phyloP scores from a whole-genome alignment of 495 filamentous ascomycete species.

The Ascodesmis nigricans region DNA sequence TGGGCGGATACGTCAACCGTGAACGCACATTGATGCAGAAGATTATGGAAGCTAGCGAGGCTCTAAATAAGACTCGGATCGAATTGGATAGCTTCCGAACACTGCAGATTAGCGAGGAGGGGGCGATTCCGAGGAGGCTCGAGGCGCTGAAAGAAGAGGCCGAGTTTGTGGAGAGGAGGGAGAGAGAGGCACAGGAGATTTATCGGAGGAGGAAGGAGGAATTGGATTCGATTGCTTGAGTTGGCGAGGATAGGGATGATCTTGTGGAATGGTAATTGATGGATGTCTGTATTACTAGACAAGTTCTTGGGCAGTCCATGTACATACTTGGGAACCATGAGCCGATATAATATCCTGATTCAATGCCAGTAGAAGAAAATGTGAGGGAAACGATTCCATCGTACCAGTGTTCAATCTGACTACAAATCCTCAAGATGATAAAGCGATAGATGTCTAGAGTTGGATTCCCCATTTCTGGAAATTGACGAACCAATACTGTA shows the following conservation, averaged over 20 bases:
- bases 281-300: too few species aligned
- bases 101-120: slow-evolving; percentile 54
- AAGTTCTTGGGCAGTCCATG: too few species aligned
- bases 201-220: slow-evolving; percentile 60
- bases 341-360: too few species aligned
- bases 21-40: slow-evolving; percentile 62
- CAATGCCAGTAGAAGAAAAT: too few species aligned
- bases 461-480: too few species aligned
- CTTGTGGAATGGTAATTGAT: not conserved
- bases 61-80: slow-evolving; percentile 45
- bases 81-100: slow-evolving; percentile 56
- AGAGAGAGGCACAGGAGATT: slow-evolving; percentile 74
- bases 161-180: slow-evolving; percentile 54
- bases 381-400: too few species aligned
- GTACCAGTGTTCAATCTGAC: too few species aligned
- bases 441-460: too few species aligned
- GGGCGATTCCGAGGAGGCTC: slow-evolving; percentile 46
- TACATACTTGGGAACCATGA: too few species aligned
- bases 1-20: slow-evolving; percentile 78
- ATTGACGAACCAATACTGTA: too few species aligned
- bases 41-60: slow-evolving; percentile 55
- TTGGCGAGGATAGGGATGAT: not conserved
- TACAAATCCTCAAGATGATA: too few species aligned
- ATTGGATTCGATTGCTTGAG: slow-evolving; percentile 34
- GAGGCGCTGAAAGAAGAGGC: slow-evolving; percentile 66